phyloP scores from a whole-genome alignment of 1,284 basidiomycete species.

The Apiotrichum sp. region DNA sequence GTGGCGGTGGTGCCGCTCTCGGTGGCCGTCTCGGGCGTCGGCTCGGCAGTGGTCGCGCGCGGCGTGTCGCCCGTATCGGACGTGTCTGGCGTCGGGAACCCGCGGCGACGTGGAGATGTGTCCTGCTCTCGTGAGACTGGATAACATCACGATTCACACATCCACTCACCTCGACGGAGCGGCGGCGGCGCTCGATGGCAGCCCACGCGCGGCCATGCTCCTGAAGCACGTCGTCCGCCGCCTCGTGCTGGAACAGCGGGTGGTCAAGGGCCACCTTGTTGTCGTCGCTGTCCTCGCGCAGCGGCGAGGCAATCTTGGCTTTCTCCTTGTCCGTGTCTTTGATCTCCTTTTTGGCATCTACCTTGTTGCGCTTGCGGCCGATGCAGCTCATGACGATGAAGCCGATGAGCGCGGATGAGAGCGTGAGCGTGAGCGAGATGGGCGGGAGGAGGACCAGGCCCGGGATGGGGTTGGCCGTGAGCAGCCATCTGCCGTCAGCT shows the following conservation, averaged over 20 bases:
- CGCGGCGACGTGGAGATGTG: neutral
- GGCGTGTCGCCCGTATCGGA: neutral
- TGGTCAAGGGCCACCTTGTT: neutral
- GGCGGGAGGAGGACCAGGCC: constrained; percentile 42
- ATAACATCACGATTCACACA: too few species aligned
- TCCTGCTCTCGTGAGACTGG: too few species aligned
- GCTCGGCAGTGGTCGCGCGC: neutral
- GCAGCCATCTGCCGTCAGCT: constrained; percentile 23
- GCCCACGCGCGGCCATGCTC: neutral
- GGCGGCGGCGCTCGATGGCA: neutral
- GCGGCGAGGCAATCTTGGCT: neutral
- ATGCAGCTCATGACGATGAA: constrained; percentile 34
- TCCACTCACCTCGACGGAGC: neutral
- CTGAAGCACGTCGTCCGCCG: neutral
- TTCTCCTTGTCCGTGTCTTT: too few species aligned
- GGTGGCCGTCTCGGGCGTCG: neutral
- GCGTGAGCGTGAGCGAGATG: constrained; percentile 35
- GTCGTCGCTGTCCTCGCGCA: neutral
- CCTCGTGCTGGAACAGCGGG: neutral
- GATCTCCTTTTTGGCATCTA: neutral
- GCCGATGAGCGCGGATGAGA: constrained; percentile 36
- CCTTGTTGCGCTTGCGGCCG: neutral
- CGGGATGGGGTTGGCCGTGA: constrained; percentile 38
- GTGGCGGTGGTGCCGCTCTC: constrained; percentile 14
- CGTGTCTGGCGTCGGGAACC: neutral